Conservation (phyloP, 495 filamentous ascomycete genomes). For the Bryoglossum gracile region DNA sequence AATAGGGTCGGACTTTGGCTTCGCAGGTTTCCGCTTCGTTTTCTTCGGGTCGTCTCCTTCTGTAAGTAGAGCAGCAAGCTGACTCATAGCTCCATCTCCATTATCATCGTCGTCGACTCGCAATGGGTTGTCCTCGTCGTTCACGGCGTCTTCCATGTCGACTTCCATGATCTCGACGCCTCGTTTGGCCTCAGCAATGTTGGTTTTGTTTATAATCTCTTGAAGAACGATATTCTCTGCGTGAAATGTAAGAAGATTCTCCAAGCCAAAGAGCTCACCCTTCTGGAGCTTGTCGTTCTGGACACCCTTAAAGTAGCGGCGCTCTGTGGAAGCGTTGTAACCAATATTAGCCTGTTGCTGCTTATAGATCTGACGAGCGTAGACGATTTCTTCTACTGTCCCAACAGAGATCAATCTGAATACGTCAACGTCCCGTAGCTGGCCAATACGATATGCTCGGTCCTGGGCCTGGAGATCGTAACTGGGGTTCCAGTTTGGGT, state of each 20-base stretch:
- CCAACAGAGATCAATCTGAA: slow-evolving; percentile 89
- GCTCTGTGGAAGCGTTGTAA: slow-evolving; percentile 85
- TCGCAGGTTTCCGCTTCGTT: slow-evolving; percentile 23
- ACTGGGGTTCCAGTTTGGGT: slow-evolving; percentile 96
- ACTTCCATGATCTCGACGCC: slow-evolving; percentile 74
- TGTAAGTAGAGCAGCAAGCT: slow-evolving; percentile 65
- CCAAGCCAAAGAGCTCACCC: slow-evolving; percentile 89
- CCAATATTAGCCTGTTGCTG: slow-evolving; percentile 98
- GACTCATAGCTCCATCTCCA: slow-evolving; percentile 64
- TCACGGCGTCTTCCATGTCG: slow-evolving; percentile 52
- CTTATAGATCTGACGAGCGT: slow-evolving; percentile 96
- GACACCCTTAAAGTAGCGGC: slow-evolving; percentile 92
- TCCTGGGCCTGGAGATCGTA: slow-evolving; percentile 87
- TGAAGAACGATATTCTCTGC: slow-evolving; percentile 72
- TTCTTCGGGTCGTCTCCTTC: slow-evolving; percentile 33
- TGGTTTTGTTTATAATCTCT: slow-evolving; percentile 96
- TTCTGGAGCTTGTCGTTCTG: slow-evolving; percentile 79
- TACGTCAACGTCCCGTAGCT: slow-evolving; percentile 88
- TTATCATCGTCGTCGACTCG: slow-evolving; percentile 39
- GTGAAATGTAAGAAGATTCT: slow-evolving; percentile 80
- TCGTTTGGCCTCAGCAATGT: slow-evolving; percentile 84
- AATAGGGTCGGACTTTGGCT: slow-evolving; percentile 61
- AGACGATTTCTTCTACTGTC: slow-evolving; percentile 96
- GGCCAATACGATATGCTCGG: slow-evolving; percentile 92
- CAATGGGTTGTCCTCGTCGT: slow-evolving; percentile 44